Base-by-base conservation (phyloP, 768 basidiomycete genomes). In the Boletus eberwhitei region DNA sequence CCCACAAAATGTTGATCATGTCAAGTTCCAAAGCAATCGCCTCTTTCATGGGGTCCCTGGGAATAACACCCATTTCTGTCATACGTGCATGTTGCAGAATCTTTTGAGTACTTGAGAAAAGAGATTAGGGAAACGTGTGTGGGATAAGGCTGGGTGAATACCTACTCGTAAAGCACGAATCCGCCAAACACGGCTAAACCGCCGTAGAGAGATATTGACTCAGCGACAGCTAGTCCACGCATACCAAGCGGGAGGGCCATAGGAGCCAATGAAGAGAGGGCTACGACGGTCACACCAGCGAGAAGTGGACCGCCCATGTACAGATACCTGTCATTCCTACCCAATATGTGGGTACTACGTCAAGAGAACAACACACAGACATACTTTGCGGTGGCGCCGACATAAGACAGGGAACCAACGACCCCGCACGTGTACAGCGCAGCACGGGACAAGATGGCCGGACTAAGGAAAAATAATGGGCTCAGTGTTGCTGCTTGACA, bases 1-100 rank as follows among this genome's bases (percentile, higher is more conserved):
- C 85, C 58, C 62, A 88, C 87, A 93, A 93, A 47, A 94, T 92
- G 71, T 94, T 93, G 66, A 95, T 83, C 82, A 93, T 87, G 64
- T 93, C 89, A 50, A 94, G 79, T 66, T 93, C 86, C 48, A 93
- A 77, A 41, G 82, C 77, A 51, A 93, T 83, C 7, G 89, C 81
- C 71, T 93, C 92, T 50, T 77, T 85, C 62, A 94, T 73, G 8
- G 93, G 85, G 70, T 95, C 93, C 31, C 79, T 76, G 42, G 80
- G 75, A 64, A 89, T 80, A 37, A 70, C 60, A 43, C 91, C 90
- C 57, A 75, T 73, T 65, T 92, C 86, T 19, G 83, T 87, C 68
- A 89, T 67, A 21, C 88, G 82, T 41, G 85, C 92, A 59, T 93
- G 83, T 24, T 83, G 76, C 54, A 93, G 67, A 35, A 93, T 90